These are phyloP conservation scores for Teunomyces aglyptinius DNA, from an alignment of 805 yeast species.

Conservation along the genomic window DNA sequence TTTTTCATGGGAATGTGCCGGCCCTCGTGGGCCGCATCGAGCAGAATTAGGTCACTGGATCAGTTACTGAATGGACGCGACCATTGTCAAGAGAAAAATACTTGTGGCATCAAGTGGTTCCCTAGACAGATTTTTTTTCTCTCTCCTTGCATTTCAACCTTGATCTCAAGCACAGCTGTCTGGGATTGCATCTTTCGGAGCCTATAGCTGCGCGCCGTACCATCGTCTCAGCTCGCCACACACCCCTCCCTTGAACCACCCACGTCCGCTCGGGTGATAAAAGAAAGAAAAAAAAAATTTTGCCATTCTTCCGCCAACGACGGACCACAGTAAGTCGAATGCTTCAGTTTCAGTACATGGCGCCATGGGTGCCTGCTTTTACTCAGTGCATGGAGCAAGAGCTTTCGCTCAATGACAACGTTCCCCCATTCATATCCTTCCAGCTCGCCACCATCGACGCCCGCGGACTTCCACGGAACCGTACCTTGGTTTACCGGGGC, in stretches of 20 bases:
- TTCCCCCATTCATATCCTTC: conserved; percentile 55
- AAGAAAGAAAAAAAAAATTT: background rate
- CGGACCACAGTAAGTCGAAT: conserved; percentile 11
- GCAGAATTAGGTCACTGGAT: background rate
- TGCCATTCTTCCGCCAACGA: background rate
- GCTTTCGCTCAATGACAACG: conserved; percentile 19
- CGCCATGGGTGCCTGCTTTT: conserved; percentile 77
- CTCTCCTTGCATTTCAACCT: background rate
- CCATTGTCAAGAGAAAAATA: background rate
- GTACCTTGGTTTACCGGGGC: conserved; percentile 73
- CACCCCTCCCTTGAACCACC: background rate
- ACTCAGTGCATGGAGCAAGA: conserved; percentile 52
- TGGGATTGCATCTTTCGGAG: background rate
- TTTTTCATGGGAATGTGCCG: no score
- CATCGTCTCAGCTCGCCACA: background rate
- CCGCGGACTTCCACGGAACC: conserved; percentile 53
- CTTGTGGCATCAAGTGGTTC: background rate
- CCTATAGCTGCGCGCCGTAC: background rate
- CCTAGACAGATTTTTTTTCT: background rate
- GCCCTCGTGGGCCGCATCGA: background rate
- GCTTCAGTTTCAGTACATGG: conserved; percentile 40
- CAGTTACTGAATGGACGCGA: conserved; percentile 1
- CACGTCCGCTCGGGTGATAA: background rate
- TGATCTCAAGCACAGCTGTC: background rate
- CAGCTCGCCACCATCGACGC: conserved; percentile 66